Percentiles rank a stretch among this genome's conserved stretches.
Evolutionary conservation across 1,139 yeast genomes (phyloP).

Genomic region (Candida smagusa): DNA sequence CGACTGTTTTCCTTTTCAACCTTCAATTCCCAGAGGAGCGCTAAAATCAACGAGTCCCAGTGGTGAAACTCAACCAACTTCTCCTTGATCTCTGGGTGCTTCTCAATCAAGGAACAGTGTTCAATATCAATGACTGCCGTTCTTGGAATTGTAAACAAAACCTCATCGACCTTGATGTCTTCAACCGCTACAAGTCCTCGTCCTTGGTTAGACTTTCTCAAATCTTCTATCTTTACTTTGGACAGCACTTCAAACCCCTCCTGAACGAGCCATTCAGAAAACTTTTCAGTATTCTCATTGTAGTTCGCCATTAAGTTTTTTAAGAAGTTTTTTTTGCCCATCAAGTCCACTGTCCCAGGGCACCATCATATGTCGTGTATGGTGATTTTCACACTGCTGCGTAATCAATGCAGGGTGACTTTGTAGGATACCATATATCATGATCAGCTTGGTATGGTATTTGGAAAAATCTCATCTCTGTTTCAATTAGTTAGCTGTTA

Average conservation of each 20-base stretch:
- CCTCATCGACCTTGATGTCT: conserved; percentile 57
- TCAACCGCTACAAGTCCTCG: conserved; percentile 70
- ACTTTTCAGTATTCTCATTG: conserved; percentile 34
- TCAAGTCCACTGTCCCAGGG: no score
- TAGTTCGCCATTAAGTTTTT: conserved; percentile 7
- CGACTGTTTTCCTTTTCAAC: conserved; percentile 40
- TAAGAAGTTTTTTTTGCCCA: not conserved
- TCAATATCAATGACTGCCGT: conserved; percentile 52
- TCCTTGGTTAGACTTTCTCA: conserved; percentile 61
- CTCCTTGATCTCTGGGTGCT: conserved; percentile 28
- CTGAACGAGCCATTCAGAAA: conserved; percentile 50
- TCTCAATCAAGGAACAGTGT: conserved; percentile 46
- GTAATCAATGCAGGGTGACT: no score
- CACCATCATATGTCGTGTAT: no score
- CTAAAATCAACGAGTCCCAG: conserved; percentile 76
- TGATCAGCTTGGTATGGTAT: no score
- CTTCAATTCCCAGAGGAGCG: conserved; percentile 57
- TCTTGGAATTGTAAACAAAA: conserved; percentile 68
- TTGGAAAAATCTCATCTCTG: no score
- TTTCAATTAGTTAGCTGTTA: no score
- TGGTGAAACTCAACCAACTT: conserved; percentile 48
- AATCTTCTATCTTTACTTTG: conserved; percentile 59
- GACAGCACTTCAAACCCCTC: conserved; percentile 49
- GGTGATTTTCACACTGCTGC: not conserved
- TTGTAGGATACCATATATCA: no score